Evolutionary conservation across 2,329 filamentous ascomycete genomes (phyloP).

Genomic region (Stachybotrys chlorohalonatus): DNA sequence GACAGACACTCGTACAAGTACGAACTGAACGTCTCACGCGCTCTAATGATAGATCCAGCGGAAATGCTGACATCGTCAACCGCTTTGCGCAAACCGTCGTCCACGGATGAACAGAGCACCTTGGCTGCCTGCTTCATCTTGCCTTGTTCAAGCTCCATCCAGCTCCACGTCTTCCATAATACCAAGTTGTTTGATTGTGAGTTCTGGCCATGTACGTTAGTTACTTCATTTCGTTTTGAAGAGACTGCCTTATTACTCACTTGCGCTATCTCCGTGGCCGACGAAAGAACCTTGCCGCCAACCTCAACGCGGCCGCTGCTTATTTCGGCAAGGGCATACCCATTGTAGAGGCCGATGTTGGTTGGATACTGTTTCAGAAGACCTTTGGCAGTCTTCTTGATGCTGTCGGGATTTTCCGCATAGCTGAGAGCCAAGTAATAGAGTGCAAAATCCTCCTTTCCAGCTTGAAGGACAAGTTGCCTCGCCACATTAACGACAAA

Average conservation of each 20-base stretch:
- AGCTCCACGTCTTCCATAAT: slow-evolving; percentile 56
- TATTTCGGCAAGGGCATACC: slow-evolving; percentile 66
- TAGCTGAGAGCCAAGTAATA: slow-evolving; percentile 64
- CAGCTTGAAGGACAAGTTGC: slow-evolving; percentile 41
- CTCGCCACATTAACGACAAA: slow-evolving; percentile 48
- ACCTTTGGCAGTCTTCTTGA: slow-evolving; percentile 62
- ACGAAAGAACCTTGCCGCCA: slow-evolving; percentile 56
- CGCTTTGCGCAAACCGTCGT: slow-evolving; percentile 14
- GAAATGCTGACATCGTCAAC: slow-evolving; percentile 10
- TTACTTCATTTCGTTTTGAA: neutral
- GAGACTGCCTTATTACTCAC: slow-evolving; percentile 13
- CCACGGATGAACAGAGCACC: slow-evolving; percentile 30
- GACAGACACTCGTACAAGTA: slow-evolving; percentile 48
- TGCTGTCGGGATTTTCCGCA: slow-evolving; percentile 39
- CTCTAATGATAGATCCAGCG: slow-evolving; percentile 39
- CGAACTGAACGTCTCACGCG: slow-evolving; percentile 41
- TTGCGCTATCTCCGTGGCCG: slow-evolving; percentile 40
- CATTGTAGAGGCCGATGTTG: slow-evolving; percentile 64
- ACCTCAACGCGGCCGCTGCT: slow-evolving; percentile 45
- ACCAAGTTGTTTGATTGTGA: slow-evolving; percentile 12
- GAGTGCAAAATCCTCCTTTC: slow-evolving; percentile 40
- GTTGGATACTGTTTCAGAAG: slow-evolving; percentile 61
- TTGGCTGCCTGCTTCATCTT: slow-evolving; percentile 22
- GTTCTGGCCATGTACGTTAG: neutral
- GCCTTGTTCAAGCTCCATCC: slow-evolving; percentile 48